These are phyloP conservation scores for Hygrophoropsis aurantiaca DNA, from an alignment of 768 basidiomycete species.

Conservation along the genomic window DNA sequence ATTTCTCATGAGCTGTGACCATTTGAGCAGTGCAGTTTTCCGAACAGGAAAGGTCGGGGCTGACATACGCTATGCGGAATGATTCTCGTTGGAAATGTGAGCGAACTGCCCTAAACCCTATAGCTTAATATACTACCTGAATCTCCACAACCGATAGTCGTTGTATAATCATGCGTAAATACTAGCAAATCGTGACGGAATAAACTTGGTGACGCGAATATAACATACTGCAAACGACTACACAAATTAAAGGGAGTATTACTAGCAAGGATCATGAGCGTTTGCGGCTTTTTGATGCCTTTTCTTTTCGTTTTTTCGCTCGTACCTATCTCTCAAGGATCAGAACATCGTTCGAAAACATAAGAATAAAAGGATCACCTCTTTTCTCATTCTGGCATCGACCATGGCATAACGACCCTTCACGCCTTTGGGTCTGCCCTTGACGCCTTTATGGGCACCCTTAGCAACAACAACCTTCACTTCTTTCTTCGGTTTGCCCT, in stretches of 20 bases:
- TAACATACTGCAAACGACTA: no score
- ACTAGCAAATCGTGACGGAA: no score
- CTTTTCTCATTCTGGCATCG: constrained; percentile 91
- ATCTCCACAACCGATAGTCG: no score
- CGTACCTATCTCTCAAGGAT: constrained; percentile 54
- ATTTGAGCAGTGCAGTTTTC: constrained; percentile 33
- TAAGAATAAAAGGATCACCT: constrained; percentile 43
- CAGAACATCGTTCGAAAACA: not conserved
- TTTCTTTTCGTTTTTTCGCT: constrained; percentile 78
- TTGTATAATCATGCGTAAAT: no score
- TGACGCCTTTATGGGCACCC: constrained; percentile 83
- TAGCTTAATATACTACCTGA: no score
- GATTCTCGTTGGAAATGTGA: no score
- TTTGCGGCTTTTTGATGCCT: constrained; percentile 63
- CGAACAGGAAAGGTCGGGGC: constrained; percentile 33
- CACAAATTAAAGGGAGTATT: no score
- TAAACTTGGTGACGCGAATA: no score
- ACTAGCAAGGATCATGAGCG: constrained; percentile 13
- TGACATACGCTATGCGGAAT: not conserved
- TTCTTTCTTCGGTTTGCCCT: constrained; percentile 66
- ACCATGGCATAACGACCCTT: constrained; percentile 97
- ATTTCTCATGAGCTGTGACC: constrained; percentile 45
- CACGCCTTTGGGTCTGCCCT: constrained; percentile 93
- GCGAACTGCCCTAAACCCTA: no score
- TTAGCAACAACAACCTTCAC: constrained; percentile 90